A percentile compares a stretch with the other conserved stretches of the same genome.
These are phyloP conservation scores for Cercis canadensis DNA, from an alignment of 306 rosid species.

Conservation along the genomic window DNA sequence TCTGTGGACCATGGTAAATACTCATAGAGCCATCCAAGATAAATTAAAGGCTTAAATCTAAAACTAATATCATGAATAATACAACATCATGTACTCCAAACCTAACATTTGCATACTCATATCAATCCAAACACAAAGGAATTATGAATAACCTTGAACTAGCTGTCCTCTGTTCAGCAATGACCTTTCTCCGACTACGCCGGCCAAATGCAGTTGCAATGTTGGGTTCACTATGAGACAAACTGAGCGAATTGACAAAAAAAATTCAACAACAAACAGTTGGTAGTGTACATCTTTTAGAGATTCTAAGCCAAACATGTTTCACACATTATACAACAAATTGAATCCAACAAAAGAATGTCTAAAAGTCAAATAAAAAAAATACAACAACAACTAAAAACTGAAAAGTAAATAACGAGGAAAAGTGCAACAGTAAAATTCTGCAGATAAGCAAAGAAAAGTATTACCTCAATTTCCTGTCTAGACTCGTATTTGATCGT, in stretches of 20 bases:
- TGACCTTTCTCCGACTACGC: conserved; percentile 94
- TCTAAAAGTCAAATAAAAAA: neutral
- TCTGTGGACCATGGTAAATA: too few species aligned
- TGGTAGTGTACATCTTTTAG: conserved; percentile 40
- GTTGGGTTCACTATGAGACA: conserved; percentile 99
- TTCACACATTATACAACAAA: conserved; percentile 34
- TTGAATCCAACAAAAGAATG: conserved; percentile 25
- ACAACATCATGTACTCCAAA: too few species aligned
- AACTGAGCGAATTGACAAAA: conserved; percentile 72
- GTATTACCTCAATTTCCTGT: conserved; percentile 76
- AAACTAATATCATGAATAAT: too few species aligned
- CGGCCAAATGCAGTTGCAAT: conserved; percentile 95
- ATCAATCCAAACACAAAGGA: conserved; percentile 41
- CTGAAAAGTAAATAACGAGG: conserved; percentile 27
- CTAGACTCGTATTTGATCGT: conserved; percentile 64
- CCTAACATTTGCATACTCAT: too few species aligned
- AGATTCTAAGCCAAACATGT: conserved; percentile 42
- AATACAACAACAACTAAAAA: conserved; percentile 18
- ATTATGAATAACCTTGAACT: conserved; percentile 86
- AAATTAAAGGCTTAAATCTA: too few species aligned
- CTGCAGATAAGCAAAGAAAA: conserved; percentile 16
- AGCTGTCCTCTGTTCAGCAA: conserved; percentile 99
- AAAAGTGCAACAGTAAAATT: conserved; percentile 26
- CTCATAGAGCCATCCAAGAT: too few species aligned
- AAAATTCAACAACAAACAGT: conserved; percentile 52